Conservation (phyloP, 345 rosid genomes). For the Turnera subulata region DNA sequence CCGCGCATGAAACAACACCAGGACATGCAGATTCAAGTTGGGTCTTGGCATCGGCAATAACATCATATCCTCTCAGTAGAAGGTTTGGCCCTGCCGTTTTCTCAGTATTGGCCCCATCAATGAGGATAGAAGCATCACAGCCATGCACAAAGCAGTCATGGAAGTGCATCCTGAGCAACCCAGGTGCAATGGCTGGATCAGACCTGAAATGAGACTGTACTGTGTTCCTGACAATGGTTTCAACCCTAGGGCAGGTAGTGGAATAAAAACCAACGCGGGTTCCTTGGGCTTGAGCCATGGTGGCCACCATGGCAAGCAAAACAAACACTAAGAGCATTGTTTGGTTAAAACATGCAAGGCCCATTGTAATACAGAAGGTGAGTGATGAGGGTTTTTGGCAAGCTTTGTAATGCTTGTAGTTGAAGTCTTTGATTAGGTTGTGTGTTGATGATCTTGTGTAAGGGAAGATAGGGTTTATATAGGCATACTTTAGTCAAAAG, state of each 20-base stretch:
- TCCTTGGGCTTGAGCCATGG: constrained; percentile 17
- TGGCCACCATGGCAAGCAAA: constrained; percentile 9
- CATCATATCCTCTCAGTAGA: constrained; percentile 43
- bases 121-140: constrained; percentile 47
- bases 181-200: constrained; percentile 41
- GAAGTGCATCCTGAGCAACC: constrained; percentile 50
- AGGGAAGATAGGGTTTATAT: no score
- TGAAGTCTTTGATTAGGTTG: no score
- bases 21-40: constrained; percentile 49
- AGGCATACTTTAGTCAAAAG: no score
- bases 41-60: constrained; percentile 45
- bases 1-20: constrained; percentile 51
- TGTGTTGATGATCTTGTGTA: no score
- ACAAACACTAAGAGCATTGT: background rate
- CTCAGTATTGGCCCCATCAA: constrained; percentile 40
- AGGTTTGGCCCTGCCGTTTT: constrained; percentile 43
- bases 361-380: no score
- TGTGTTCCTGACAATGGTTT: constrained; percentile 35
- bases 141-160: constrained; percentile 56
- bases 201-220: constrained; percentile 26
- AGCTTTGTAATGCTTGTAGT: no score
- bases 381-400: no score
- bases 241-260: constrained; percentile 37
- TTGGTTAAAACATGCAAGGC: no score
- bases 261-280: constrained; percentile 40